These are phyloP conservation scores for Phytophthora vignae DNA, from an alignment of 352 stramenopile species.

Conservation along the genomic window DNA sequence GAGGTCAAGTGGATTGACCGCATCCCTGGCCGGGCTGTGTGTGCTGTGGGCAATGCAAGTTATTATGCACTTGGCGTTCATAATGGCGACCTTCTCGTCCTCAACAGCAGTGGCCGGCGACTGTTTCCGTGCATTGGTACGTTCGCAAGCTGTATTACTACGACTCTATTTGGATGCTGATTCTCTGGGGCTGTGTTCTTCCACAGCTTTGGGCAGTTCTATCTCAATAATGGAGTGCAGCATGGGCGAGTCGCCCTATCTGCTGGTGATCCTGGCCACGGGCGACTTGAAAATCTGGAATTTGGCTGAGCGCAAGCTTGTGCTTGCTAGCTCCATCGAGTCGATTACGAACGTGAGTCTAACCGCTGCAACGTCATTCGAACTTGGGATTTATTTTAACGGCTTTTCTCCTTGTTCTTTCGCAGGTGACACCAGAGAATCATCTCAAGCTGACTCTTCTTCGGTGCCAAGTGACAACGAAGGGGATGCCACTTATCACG, in stretches of 20 bases:
- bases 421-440: slow-evolving; percentile 32
- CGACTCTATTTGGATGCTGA: neutral
- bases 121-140: slow-evolving; percentile 85
- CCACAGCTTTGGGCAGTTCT: slow-evolving; percentile 63
- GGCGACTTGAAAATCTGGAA: slow-evolving; percentile 82
- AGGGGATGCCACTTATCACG: slow-evolving; percentile 84
- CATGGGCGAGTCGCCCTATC: slow-evolving; percentile 60
- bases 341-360: slow-evolving; percentile 59
- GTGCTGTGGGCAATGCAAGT: slow-evolving; percentile 64
- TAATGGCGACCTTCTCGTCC: slow-evolving; percentile 74
- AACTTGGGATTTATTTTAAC: neutral
- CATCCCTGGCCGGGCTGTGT: slow-evolving; percentile 66
- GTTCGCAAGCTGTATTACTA: slow-evolving; percentile 8
- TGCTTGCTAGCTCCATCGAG: slow-evolving; percentile 73
- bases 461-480: slow-evolving; percentile 72
- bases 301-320: slow-evolving; percentile 52
- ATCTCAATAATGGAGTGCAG: slow-evolving; percentile 83
- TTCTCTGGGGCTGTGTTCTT: slow-evolving; percentile 3
- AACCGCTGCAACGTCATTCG: neutral
- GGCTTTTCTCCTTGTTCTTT: slow-evolving; percentile 6
- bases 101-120: slow-evolving; percentile 66
- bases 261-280: slow-evolving; percentile 75
- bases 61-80: slow-evolving; percentile 71
- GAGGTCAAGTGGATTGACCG: slow-evolving; percentile 85
- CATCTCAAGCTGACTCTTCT: slow-evolving; percentile 69